Conservation (phyloP, 768 basidiomycete genomes). For the Mycena amicta region DNA sequence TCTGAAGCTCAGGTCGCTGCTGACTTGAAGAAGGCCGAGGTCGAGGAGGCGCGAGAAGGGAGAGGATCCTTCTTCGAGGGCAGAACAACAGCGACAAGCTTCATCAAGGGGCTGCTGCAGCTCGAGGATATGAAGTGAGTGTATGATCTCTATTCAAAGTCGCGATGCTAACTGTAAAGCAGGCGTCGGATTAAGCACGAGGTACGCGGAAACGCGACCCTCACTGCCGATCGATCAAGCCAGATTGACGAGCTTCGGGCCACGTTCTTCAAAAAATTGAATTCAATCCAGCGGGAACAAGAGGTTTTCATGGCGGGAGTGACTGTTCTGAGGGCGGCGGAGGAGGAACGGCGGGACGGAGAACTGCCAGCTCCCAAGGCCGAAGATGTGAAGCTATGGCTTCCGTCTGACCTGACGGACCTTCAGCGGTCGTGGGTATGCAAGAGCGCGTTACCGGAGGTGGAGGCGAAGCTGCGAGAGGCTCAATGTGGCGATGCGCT, state of each 20-base stretch:
- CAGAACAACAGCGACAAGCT: background rate
- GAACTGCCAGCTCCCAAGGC: conserved; percentile 1
- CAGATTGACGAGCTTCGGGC: conserved; percentile 11
- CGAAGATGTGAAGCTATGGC: conserved; percentile 9
- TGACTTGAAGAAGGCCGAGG: background rate
- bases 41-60: background rate
- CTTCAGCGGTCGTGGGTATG: background rate
- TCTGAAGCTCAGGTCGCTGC: conserved; percentile 1
- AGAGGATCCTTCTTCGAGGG: background rate
- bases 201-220: background rate
- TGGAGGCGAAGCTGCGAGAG: conserved; percentile 3
- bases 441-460: background rate
- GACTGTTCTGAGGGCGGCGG: background rate
- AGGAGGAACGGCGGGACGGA: conserved; percentile 6
- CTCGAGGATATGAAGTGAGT: conserved; percentile 4
- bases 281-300: conserved; percentile 1
- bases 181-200: conserved; percentile 1
- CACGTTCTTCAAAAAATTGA: background rate
- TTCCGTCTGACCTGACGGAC: conserved; percentile 6
- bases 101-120: background rate
- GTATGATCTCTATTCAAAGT: background rate
- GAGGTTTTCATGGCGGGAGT: conserved; percentile 7
- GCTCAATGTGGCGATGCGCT: conserved; percentile 6
- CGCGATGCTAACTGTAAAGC: background rate
- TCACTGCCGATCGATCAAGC: background rate